phyloP scores from a whole-genome alignment of 2,329 filamentous ascomycete genomes.

The Alternaria sp. region DNA sequence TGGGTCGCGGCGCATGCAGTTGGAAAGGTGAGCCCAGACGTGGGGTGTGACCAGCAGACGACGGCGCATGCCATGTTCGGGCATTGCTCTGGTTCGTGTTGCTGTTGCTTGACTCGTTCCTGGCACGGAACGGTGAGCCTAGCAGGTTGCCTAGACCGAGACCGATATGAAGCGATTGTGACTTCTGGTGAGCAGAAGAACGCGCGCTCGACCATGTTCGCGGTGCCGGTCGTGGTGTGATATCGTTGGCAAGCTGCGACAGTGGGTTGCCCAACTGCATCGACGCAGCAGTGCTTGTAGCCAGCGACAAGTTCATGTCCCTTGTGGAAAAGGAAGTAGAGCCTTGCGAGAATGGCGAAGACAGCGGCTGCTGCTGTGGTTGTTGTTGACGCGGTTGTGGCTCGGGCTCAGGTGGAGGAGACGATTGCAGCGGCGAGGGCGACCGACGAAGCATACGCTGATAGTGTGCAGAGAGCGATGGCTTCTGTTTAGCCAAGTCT shows the following conservation, averaged over 20 bases:
- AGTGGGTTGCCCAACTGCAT: conserved; percentile 60
- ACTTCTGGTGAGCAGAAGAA: conserved; percentile 60
- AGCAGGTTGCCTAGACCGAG: conserved; percentile 51
- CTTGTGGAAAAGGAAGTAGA: conserved; percentile 53
- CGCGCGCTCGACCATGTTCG: conserved; percentile 54
- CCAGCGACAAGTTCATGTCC: conserved; percentile 59
- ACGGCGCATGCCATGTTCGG: conserved; percentile 44
- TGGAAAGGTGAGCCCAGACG: conserved; percentile 61
- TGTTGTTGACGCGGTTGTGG: conserved; percentile 33
- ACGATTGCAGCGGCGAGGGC: conserved; percentile 62
- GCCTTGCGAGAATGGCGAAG: conserved; percentile 44
- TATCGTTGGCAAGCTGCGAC: conserved; percentile 52
- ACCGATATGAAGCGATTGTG: conserved; percentile 57
- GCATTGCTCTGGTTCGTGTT: conserved; percentile 36
- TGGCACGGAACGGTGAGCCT: conserved; percentile 53
- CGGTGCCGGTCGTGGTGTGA: conserved; percentile 42
- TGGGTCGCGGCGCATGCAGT: conserved; percentile 59
- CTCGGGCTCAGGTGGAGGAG: conserved; percentile 44
- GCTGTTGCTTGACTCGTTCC: conserved; percentile 34
- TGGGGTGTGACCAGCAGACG: conserved; percentile 30
- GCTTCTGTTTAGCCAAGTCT: conserved; percentile 66
- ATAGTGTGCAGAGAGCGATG: conserved; percentile 68
- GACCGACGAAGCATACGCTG: conserved; percentile 67
- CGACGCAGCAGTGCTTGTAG: conserved; percentile 58
- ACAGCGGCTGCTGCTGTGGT: conserved; percentile 43